A percentile compares a stretch with the other conserved stretches of the same genome.
Conservation (phyloP, 2,329 filamentous ascomycete genomes). For the Alternaria triticimaculans region DNA sequence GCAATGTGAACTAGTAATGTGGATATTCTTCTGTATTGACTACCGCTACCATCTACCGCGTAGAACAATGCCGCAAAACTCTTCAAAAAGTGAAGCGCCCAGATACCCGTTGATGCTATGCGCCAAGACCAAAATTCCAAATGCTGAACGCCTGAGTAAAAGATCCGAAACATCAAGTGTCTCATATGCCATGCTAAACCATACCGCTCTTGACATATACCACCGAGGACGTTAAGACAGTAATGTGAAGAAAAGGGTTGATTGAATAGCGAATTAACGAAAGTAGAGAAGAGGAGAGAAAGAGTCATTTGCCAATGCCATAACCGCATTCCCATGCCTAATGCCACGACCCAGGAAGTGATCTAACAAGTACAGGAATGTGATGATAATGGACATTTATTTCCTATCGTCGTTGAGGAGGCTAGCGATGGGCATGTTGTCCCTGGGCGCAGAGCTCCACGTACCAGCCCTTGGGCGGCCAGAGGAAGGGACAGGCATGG, state of each 20-base stretch:
- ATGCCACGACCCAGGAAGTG: neutral
- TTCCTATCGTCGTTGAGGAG: slow-evolving; percentile 50
- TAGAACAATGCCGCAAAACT: neutral
- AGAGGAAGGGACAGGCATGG: slow-evolving; percentile 46
- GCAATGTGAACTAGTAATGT: neutral
- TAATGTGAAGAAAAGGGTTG: neutral
- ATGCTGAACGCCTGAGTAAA: neutral
- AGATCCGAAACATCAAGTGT: slow-evolving; percentile 5
- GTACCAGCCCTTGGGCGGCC: slow-evolving; percentile 41
- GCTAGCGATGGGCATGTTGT: slow-evolving; percentile 50
- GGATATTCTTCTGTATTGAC: neutral
- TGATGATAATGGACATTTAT: neutral
- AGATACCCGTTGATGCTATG: neutral
- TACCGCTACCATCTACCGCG: neutral
- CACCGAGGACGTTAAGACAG: neutral
- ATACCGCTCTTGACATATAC: neutral
- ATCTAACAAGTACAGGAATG: slow-evolving; percentile 6
- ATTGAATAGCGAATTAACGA: slow-evolving; percentile 27
- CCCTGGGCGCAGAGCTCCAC: slow-evolving; percentile 46
- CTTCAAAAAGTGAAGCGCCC: neutral
- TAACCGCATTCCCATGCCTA: neutral
- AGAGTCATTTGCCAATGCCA: neutral
- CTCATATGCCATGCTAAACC: neutral
- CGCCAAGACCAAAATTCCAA: slow-evolving; percentile 1
- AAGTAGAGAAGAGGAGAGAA: slow-evolving; percentile 28